phyloP scores from a whole-genome alignment of 106 monocot species.

The Apostasia ramifera region DNA sequence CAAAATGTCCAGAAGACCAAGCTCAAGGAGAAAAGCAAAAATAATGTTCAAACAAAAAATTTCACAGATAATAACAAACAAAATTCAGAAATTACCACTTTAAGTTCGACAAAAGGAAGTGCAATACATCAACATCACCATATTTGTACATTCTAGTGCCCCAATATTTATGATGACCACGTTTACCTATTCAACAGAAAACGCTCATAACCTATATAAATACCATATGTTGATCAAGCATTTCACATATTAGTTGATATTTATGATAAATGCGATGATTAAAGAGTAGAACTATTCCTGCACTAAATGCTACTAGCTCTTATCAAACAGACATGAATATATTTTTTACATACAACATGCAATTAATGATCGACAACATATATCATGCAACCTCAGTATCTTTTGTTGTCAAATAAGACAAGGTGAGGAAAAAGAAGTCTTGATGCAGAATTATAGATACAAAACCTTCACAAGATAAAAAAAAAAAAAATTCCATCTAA shows the following conservation, averaged over 20 bases:
- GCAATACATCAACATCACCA: constrained; percentile 84
- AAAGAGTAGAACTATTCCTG: background rate
- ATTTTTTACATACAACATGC: too few relatives aligned
- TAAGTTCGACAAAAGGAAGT: constrained; percentile 93
- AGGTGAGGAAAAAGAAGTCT: too few relatives aligned
- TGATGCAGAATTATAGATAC: too few relatives aligned
- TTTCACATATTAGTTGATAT: background rate
- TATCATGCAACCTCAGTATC: too few relatives aligned
- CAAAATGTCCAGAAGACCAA: background rate
- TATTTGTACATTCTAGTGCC: constrained; percentile 96
- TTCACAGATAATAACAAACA: background rate
- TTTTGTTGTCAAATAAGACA: too few relatives aligned
- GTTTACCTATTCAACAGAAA: constrained; percentile 62
- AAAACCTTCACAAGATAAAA: too few relatives aligned
- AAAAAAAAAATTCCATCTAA: too few relatives aligned
- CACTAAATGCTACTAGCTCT: background rate
- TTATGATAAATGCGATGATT: background rate
- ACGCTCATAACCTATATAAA: background rate
- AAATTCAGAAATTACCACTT: constrained; percentile 58
- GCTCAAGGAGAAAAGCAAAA: background rate
- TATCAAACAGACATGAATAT: too few relatives aligned
- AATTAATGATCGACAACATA: too few relatives aligned
- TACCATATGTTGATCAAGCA: background rate
- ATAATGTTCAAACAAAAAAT: background rate
- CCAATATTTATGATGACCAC: constrained; percentile 97